Conservation (phyloP, 371 early-diverging fungal genomes). For the Lichtheimia corymbifera region DNA sequence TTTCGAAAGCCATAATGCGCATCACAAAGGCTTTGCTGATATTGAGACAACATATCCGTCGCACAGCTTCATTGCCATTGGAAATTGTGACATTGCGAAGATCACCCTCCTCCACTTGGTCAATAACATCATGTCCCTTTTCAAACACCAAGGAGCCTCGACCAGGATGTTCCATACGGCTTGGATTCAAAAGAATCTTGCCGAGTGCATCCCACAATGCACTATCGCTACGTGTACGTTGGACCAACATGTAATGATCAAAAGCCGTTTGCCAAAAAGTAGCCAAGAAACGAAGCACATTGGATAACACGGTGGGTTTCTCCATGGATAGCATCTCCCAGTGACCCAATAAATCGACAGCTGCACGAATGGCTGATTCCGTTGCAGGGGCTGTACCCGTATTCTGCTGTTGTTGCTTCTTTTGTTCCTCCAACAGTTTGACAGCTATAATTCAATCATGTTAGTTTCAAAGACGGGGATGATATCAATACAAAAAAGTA, state of each 20-base stretch:
- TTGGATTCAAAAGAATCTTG: conserved; percentile 37
- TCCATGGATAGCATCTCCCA: conserved; percentile 40
- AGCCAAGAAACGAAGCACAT: conserved; percentile 39
- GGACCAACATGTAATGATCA: conserved; percentile 48
- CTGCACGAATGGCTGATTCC: conserved; percentile 44
- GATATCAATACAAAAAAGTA: too few relatives aligned
- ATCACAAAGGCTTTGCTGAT: conserved; percentile 41
- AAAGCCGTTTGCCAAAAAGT: conserved; percentile 51
- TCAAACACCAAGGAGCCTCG: background rate
- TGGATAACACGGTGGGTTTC: conserved; percentile 42
- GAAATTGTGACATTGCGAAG: conserved; percentile 4
- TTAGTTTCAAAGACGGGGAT: too few relatives aligned
- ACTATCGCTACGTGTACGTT: conserved; percentile 44
- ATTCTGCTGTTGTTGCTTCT: conserved; percentile 32
- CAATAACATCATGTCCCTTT: background rate
- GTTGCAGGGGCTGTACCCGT: conserved; percentile 7
- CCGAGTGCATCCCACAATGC: conserved; percentile 43
- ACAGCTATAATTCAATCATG: conserved; percentile 14
- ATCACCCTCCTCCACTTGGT: conserved; percentile 5
- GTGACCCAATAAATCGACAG: conserved; percentile 29
- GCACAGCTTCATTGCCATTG: conserved; percentile 17
- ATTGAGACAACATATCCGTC: conserved; percentile 38
- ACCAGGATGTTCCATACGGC: conserved; percentile 13
- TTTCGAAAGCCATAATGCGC: conserved; percentile 41
- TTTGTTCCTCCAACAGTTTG: conserved; percentile 62